Conservation (phyloP, 2,329 filamentous ascomycete genomes). For the Sclerotinia nivalis region DNA sequence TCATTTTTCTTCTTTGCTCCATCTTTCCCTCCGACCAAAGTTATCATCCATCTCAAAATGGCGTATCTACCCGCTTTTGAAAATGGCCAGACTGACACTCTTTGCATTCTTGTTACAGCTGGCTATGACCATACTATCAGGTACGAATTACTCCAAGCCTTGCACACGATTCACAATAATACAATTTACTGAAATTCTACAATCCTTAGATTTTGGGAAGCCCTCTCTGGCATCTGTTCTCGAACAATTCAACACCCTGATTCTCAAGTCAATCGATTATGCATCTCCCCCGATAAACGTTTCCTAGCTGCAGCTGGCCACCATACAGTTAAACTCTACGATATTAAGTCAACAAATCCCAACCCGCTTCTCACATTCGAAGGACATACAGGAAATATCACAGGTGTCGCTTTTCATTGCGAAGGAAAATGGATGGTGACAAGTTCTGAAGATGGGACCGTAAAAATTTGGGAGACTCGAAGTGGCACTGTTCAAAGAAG, state of each 20-base stretch:
- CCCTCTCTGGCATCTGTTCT: slow-evolving; percentile 94
- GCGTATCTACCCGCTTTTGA: not conserved
- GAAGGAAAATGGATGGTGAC: slow-evolving; percentile 99
- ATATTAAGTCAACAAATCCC: slow-evolving; percentile 97
- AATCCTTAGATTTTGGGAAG: slow-evolving; percentile 85
- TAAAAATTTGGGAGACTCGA: slow-evolving; percentile 42
- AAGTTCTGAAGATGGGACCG: slow-evolving; percentile 82
- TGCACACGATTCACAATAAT: slow-evolving; percentile 3
- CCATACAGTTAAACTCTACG: slow-evolving; percentile 93
- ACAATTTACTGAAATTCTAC: slow-evolving; percentile 21
- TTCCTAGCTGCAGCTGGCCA: slow-evolving; percentile 76
- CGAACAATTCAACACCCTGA: slow-evolving; percentile 97
- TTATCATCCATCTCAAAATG: slow-evolving; percentile 1
- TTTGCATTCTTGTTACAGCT: slow-evolving; percentile 47
- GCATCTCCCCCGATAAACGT: slow-evolving; percentile 97
- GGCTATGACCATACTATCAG: slow-evolving; percentile 76
- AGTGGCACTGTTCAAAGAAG: slow-evolving; percentile 72
- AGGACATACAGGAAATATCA: slow-evolving; percentile 93
- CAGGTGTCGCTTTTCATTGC: slow-evolving; percentile 95
- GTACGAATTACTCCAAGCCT: slow-evolving; percentile 44
- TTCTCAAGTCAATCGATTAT: slow-evolving; percentile 96
- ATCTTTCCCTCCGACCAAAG: not conserved
- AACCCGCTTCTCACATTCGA: slow-evolving; percentile 92
- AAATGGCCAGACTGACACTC: slow-evolving; percentile 31
- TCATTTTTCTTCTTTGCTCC: not conserved